Conservation (phyloP, 1,284 basidiomycete species). For the Blastosporella zonata region DNA sequence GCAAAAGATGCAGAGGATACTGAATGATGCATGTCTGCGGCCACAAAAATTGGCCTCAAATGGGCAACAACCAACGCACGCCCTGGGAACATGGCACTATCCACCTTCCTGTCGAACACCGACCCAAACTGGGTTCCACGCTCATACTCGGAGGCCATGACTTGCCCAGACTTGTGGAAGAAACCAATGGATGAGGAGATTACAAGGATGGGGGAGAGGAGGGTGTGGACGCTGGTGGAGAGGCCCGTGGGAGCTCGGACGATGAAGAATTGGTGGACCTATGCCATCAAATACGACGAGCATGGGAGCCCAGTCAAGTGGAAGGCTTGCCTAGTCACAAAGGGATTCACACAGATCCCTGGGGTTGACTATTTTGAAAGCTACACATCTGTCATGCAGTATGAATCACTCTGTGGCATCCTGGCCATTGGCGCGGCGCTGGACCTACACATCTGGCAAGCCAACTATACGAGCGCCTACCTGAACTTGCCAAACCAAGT, state of each 20-base stretch:
- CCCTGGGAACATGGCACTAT: too few species aligned
- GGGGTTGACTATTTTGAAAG: slow-evolving; percentile 25
- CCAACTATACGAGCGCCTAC: slow-evolving; percentile 29
- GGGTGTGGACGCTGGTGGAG: slow-evolving; percentile 1
- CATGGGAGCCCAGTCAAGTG: not conserved
- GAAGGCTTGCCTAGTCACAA: slow-evolving; percentile 10
- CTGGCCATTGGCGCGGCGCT: slow-evolving; percentile 25
- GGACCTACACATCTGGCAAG: slow-evolving; percentile 21
- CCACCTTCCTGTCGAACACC: not conserved
- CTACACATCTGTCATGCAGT: slow-evolving; percentile 29
- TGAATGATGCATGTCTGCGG: too few species aligned
- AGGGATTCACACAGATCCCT: slow-evolving; percentile 9
- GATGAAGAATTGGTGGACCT: not conserved
- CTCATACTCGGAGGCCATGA: slow-evolving; percentile 6
- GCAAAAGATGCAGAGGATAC: too few species aligned
- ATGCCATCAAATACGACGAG: slow-evolving; percentile 7
- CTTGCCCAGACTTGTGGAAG: not conserved
- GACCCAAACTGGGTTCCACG: slow-evolving; percentile 1
- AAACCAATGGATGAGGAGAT: not conserved
- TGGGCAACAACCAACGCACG: too few species aligned
- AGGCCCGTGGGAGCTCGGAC: not conserved
- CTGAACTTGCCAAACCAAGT: slow-evolving; percentile 22
- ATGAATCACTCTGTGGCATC: slow-evolving; percentile 25
- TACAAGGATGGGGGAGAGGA: not conserved
- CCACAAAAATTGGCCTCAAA: too few species aligned